Percentiles rank a stretch among this genome's conserved stretches.
These are phyloP conservation scores for Pythium coloratum DNA, from an alignment of 352 stramenopile genomes.

Conservation along the genomic window DNA sequence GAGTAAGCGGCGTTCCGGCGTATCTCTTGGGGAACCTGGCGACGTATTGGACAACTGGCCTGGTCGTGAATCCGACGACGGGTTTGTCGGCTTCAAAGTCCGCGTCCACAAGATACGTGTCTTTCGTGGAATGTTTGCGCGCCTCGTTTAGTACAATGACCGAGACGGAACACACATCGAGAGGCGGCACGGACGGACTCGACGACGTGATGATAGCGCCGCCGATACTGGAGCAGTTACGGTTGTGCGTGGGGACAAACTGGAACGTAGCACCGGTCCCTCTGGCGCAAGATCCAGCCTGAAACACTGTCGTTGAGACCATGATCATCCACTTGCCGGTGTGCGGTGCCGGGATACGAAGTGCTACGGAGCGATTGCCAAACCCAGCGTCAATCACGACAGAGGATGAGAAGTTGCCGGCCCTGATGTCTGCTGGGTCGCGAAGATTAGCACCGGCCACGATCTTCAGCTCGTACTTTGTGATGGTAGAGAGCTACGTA, in stretches of 20 bases:
- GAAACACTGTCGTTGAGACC: conserved; percentile 3
- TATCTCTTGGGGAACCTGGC: conserved; percentile 29
- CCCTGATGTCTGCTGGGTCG: conserved; percentile 15
- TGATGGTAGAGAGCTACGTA: not conserved
- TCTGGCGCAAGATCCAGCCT: conserved; percentile 7
- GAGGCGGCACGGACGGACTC: not conserved
- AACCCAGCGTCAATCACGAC: conserved; percentile 1
- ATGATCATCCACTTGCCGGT: conserved; percentile 27
- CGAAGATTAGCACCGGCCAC: conserved; percentile 14
- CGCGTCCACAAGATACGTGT: conserved; percentile 17
- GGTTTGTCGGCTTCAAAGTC: conserved; percentile 21
- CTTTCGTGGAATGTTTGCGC: conserved; percentile 22
- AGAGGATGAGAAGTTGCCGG: not conserved
- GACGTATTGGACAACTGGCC: conserved; percentile 19
- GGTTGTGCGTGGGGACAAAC: conserved; percentile 11
- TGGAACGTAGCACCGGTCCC: conserved; percentile 17
- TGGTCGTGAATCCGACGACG: conserved; percentile 7
- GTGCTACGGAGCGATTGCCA: conserved; percentile 20
- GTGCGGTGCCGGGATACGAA: conserved; percentile 15
- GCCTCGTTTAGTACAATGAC: conserved; percentile 20
- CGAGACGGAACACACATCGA: conserved; percentile 20
- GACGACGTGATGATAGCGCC: conserved; percentile 4
- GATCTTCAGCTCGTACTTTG: conserved; percentile 18
- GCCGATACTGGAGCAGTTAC: conserved; percentile 16
- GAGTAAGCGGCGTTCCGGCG: conserved; percentile 27